Evolutionary conservation across 345 rosid genomes (phyloP), one percentile per base, ranked within the genome.

Genomic region (Geranium brycei): DNA sequence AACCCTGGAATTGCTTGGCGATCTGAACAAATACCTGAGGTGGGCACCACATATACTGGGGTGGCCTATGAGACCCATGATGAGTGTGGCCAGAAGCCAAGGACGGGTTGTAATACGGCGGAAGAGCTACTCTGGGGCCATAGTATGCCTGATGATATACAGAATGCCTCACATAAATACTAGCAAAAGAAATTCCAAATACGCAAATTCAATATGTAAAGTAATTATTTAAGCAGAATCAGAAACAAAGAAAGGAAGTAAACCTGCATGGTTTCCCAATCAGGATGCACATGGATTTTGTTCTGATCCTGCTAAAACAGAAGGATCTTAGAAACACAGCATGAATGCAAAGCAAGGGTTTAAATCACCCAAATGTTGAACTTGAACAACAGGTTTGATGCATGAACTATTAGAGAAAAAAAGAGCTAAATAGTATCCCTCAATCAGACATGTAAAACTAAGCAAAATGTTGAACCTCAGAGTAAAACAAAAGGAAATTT

Each of bases 231-330:
- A 10, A 47, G 53, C 53, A 47, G 53, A 3, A 47, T 0, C 13
- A 47, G 12, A 13, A 47, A 47, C 53, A 11, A 6, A 47, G 15
- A 60, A 68, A 63, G 71, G 67, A 69, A 10, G 53, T 47, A 47
- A 47, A 91, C 98, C 89, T 89, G 96, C 87, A 89, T 80, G 67
- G 88, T 87, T 31, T 88, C 88, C 98, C 96, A 89, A 69, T 91
- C 96, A 66, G 91, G 84, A 74, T 85, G 87, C 31, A 81, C 80
- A 76, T 86, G 98, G 68, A 84, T 63, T 76, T 78, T 85, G 65
- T 85, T 66, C 72, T 83, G 96, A 71, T 89, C 98, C 96, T 92
- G 81, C 57, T 60, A 67, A 67, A 23, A 53, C 38, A 79, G 68
- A 47, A 47, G 53, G 53, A 47, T 47, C 53, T 47, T 13, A 47